phyloP scores from a whole-genome alignment of 2,329 filamentous ascomycete genomes.

The Diaporthe destruens region DNA sequence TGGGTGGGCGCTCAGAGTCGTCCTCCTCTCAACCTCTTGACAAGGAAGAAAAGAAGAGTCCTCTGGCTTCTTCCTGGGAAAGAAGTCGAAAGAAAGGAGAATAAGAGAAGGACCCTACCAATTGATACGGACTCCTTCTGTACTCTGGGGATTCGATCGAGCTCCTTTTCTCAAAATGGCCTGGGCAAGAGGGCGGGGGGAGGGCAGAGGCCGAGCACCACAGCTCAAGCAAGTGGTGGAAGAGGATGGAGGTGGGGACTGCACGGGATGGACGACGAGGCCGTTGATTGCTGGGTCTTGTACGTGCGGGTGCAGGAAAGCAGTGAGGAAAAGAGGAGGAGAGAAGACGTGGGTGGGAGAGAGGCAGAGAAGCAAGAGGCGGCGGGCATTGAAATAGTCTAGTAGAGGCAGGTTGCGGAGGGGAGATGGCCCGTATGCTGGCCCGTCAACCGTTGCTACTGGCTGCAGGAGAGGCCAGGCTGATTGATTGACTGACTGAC shows the following conservation, averaged over 20 bases:
- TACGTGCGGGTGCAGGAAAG: constrained; percentile 46
- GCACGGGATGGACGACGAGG: constrained; percentile 43
- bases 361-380: constrained; percentile 42
- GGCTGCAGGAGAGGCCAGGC: neutral
- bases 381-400: constrained; percentile 42
- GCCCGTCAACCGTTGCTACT: constrained; percentile 28
- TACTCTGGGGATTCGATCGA: constrained; percentile 50
- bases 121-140: constrained; percentile 50
- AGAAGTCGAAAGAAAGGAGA: constrained; percentile 63
- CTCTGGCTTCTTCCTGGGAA: constrained; percentile 59
- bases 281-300: constrained; percentile 38
- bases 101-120: constrained; percentile 53
- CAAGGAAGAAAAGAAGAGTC: constrained; percentile 75
- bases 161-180: constrained; percentile 39
- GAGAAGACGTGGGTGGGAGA: constrained; percentile 31
- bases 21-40: constrained; percentile 59
- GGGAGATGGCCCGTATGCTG: constrained; percentile 32
- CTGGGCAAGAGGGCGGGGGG: constrained; percentile 35
- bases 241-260: too few species aligned
- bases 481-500: neutral
- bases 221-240: constrained; percentile 46
- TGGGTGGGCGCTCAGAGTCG: constrained; percentile 60
- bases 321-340: constrained; percentile 39
- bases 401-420: constrained; percentile 39
- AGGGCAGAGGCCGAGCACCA: constrained; percentile 26